Base-by-base conservation (phyloP, 2,329 filamentous ascomycete species). In the Alternaria panax region DNA sequence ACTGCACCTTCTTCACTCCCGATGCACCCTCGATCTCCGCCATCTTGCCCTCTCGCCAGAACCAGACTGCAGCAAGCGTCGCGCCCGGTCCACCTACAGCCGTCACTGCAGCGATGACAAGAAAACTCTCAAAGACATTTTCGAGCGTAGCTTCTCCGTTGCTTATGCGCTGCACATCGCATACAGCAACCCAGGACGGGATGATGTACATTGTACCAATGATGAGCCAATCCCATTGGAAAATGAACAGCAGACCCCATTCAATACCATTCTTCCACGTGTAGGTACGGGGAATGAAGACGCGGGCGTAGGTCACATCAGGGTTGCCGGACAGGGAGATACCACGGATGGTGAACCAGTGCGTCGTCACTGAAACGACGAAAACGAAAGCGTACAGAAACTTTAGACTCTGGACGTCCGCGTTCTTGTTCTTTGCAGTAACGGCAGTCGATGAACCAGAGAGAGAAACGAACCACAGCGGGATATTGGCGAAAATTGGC, bases 181-280 rank as follows among this genome's bases (percentile, higher is more conserved):
- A 64, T 5, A 64, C 47, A 2, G 66, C 60, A 24, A 65, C 59
- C 46, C 57, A 59, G 12, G 60, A 34, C 4, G 54, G 38, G 1
- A 67, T 40, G 2, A 65, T 22, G 24, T 41, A 50, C n/a, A 48
- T 41, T n/a, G 52, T 2, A 5, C 42, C 48, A n/a, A 25, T 24
- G 12, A 65, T 40, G 11, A 64, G 16, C 66, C 66, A 68, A 27
- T 68, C 66, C 51, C 66, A 67, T n/a, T 68, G 66, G 41, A 68
- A 68, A n/a, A 68, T 59, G 41, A 48, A 67, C 3, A 67, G 25
- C 24, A 68, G 16, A 4, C 64, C 66, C 32, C 54, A 57, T 20
- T 51, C 43, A 16, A 60, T 27, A 3, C 51, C 50, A 1, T 42
- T 58, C 24, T 45, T 58, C 58, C 60, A 68, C 4, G 53, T 62